phyloP scores from a whole-genome alignment of 768 basidiomycete genomes.

The Serendipita sp. region DNA sequence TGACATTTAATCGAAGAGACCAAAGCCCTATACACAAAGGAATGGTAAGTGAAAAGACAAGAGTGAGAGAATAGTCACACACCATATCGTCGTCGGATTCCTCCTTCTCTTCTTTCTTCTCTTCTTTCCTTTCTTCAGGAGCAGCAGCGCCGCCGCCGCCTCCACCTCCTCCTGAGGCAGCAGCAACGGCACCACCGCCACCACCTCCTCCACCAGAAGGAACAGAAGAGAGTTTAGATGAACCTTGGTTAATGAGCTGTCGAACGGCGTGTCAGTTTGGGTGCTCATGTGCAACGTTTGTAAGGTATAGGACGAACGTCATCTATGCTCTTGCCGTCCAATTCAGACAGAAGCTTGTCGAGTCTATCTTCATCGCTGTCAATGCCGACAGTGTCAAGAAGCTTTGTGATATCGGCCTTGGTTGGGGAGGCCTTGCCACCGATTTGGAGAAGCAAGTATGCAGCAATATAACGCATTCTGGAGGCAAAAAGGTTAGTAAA shows the following conservation, averaged over 20 bases:
- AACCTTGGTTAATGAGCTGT: conserved; percentile 85
- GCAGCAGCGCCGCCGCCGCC: conserved; percentile 52
- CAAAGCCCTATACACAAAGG: conserved; percentile 40
- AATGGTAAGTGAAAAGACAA: not conserved
- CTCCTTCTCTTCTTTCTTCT: conserved; percentile 88
- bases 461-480: conserved; percentile 81
- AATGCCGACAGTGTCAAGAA: conserved; percentile 74
- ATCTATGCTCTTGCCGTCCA: conserved; percentile 79
- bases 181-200: conserved; percentile 35
- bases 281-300: not conserved
- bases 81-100: conserved; percentile 98
- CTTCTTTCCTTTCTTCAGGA: conserved; percentile 53
- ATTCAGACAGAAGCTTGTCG: conserved; percentile 71
- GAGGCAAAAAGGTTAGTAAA: not conserved
- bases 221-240: conserved; percentile 87
- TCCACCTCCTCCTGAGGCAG: conserved; percentile 31
- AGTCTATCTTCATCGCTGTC: conserved; percentile 75
- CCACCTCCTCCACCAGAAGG: conserved; percentile 76
- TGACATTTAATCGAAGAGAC: conserved; percentile 80
- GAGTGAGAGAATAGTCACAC: conserved; percentile 7
- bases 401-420: conserved; percentile 72
- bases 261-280: not conserved
- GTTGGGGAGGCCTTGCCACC: conserved; percentile 84
- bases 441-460: conserved; percentile 90
- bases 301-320: conserved; percentile 30